Evolutionary conservation across 1,139 yeast genomes (phyloP), one percentile per base, ranked within the genome.

Genomic region (Candida neerlandica): DNA sequence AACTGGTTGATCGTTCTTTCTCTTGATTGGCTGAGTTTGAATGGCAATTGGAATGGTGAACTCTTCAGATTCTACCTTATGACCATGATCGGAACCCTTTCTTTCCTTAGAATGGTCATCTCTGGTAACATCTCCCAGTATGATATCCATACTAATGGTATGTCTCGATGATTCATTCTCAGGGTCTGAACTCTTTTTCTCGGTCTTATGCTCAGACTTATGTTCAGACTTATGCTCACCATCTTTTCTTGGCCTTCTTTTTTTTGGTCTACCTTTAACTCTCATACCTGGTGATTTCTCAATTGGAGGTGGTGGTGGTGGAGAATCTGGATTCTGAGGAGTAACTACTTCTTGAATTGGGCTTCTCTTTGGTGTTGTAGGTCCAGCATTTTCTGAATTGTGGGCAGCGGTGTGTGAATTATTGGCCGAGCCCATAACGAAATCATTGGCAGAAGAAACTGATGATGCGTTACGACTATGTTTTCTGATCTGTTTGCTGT

Each of bases 401-500:
- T 27, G 29, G 2, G 43, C 33, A 21, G 15, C 23, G 35, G 12
- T 47, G 29, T 21, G 32, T 18, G 52, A 34, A 18, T 44, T 39
- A 11, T 27, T 32, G 11, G 40, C 11, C n/a, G 40, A 6, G 27
- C 18, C 6, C 26, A 16, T 41, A n/a, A 43, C 38, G 21, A 42
- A 49, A 21, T 48, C 56, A 15, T 43, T 43, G 11, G 47, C 37
- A 9, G 49, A 45, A 2, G 50, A 49, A 7, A 46, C 38, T 5
- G 52, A 48, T 12, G 52, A 46, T 14, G 51, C 41, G 14, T 35
- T 48, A 9, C 66, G 52, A 21, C 57, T 58, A 46, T 64, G 66
- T 49, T 62, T 65, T 39, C 64, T 55, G 27, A 65, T 58, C 41
- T 57, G 62, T 44, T 52, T 58, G 5, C 58, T 60, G 18, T 56